Conservation (phyloP, 768 basidiomycete genomes). For the Harrya chromipes region DNA sequence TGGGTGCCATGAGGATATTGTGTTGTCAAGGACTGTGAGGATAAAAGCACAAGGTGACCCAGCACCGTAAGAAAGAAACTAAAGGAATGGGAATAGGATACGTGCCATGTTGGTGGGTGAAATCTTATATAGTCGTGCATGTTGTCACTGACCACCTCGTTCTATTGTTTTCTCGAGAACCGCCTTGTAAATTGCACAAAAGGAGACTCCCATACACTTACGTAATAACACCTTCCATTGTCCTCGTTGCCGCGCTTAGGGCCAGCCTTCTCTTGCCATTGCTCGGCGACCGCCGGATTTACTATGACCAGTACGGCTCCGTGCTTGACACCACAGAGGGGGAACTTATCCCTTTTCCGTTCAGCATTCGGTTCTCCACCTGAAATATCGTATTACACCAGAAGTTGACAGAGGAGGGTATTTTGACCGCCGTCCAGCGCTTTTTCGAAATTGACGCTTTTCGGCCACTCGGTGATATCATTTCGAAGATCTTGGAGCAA, state of each 20-base stretch:
- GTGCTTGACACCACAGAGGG: no score
- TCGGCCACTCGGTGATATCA: no score
- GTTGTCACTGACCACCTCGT: slow-evolving; percentile 13
- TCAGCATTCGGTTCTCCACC: no score
- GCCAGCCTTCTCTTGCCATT: no score
- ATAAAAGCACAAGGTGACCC: slow-evolving; percentile 27
- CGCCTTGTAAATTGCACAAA: neutral
- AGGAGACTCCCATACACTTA: neutral
- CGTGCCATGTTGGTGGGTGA: neutral
- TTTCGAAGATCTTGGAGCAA: no score
- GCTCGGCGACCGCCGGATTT: no score
- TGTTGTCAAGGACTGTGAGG: slow-evolving; percentile 14
- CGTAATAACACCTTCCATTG: slow-evolving; percentile 27
- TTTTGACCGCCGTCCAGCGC: no score
- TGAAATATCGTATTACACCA: no score
- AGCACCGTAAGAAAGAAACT: slow-evolving; percentile 26
- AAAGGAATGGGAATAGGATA: slow-evolving; percentile 7
- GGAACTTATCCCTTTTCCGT: no score
- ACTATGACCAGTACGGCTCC: no score
- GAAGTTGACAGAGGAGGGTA: no score
- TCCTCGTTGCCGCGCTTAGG: slow-evolving; percentile 13
- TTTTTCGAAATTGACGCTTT: no score
- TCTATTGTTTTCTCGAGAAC: slow-evolving; percentile 32
- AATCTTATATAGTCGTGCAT: slow-evolving; percentile 22
- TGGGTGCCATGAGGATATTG: slow-evolving; percentile 23